phyloP scores from a whole-genome alignment of 148 eudicot genomes.

The Cornus suecica region DNA sequence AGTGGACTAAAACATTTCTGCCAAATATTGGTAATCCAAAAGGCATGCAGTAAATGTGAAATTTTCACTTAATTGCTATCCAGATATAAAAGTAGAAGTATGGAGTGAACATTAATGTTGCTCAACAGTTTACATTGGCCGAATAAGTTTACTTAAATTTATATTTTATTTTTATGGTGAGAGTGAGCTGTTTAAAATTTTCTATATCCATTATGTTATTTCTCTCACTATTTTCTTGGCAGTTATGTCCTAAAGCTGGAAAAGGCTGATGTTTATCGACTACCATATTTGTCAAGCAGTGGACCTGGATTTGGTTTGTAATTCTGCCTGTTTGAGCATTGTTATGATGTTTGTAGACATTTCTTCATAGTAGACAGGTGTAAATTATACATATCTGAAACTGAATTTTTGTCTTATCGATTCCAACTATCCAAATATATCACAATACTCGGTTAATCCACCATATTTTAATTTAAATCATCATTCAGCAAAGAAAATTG shows the following conservation, averaged over 20 bases:
- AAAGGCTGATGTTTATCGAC: slow-evolving; percentile 95
- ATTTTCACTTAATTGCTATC: background rate
- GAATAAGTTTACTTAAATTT: background rate
- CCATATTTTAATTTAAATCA: background rate
- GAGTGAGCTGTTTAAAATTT: background rate
- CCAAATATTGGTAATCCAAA: background rate
- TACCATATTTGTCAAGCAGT: slow-evolving; percentile 87
- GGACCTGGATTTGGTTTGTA: slow-evolving; percentile 96
- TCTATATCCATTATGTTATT: background rate
- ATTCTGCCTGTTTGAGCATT: slow-evolving; percentile 17
- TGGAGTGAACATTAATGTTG: background rate
- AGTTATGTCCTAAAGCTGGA: slow-evolving; percentile 92
- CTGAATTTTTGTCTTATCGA: background rate
- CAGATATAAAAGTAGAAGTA: background rate
- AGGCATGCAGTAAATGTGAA: background rate
- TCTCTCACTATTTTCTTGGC: slow-evolving; percentile 29
- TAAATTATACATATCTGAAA: background rate
- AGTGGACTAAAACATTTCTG: background rate
- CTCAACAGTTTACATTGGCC: background rate
- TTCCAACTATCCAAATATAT: background rate
- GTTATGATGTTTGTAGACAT: background rate
- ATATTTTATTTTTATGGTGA: background rate
- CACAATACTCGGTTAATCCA: background rate
- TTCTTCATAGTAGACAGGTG: background rate
- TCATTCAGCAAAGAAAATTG: background rate